Conservation (phyloP, 345 rosid species). For the Streptanthus diversifolius region DNA sequence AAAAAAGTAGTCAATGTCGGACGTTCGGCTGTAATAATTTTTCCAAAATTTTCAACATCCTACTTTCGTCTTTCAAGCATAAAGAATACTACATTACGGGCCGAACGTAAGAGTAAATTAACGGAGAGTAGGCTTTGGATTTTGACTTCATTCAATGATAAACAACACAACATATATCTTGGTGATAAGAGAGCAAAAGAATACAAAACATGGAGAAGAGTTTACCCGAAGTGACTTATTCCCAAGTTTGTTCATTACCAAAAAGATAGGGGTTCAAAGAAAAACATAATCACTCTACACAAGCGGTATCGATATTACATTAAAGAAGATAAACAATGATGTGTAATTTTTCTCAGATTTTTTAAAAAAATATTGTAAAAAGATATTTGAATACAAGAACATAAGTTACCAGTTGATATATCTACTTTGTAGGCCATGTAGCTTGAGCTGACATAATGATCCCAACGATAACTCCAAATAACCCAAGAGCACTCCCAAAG, state of each 20-base stretch:
- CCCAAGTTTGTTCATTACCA: neutral
- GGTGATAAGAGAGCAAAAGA: neutral
- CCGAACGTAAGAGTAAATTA: too few species aligned
- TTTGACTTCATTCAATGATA: neutral
- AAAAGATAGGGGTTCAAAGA: neutral
- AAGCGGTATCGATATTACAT: neutral
- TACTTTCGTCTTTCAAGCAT: too few species aligned
- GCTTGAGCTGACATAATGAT: constrained; percentile 98
- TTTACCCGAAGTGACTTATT: neutral
- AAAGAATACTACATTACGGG: too few species aligned
- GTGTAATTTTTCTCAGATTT: constrained; percentile 3
- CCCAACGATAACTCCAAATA: constrained; percentile 93
- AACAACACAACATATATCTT: neutral
- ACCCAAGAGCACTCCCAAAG: constrained; percentile 91
- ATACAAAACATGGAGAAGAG: neutral
- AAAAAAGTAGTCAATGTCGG: too few species aligned
- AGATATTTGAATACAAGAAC: too few species aligned
- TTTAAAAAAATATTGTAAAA: neutral
- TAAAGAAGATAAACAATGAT: neutral
- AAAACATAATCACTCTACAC: constrained; percentile 4
- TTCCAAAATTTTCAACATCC: too few species aligned
- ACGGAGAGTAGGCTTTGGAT: too few species aligned
- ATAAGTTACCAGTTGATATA: neutral
- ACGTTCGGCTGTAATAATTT: too few species aligned
- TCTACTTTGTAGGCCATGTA: constrained; percentile 70